Evolutionary conservation across 169 alveolate genomes (phyloP).

Genomic region (Plasmodium inui): DNA sequence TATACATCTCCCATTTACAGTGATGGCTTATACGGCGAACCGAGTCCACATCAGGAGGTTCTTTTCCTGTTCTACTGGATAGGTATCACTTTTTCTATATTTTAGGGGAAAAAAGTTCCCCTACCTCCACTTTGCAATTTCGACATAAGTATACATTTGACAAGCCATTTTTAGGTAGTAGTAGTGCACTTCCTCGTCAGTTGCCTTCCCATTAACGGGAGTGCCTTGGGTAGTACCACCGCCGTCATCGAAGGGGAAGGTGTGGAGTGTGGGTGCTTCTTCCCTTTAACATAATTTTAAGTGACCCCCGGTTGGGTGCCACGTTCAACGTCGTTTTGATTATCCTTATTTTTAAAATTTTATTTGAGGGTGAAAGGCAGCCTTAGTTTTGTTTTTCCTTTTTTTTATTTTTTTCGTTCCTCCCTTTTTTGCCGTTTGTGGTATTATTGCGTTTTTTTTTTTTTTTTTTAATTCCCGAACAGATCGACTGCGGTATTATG

Average conservation of each 20-base stretch:
- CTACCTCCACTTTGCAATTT: neutral
- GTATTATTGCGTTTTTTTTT: neutral
- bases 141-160: neutral
- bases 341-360: neutral
- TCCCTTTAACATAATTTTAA: neutral
- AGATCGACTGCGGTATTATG: neutral
- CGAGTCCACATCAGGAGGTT: neutral
- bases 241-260: neutral
- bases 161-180: neutral
- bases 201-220: neutral
- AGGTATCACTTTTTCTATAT: neutral
- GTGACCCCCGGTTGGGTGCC: neutral
- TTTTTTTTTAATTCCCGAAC: neutral
- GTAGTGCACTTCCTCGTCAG: neutral
- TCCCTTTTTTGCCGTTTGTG: neutral
- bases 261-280: neutral
- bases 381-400: neutral
- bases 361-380: neutral
- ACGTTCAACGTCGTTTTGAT: neutral
- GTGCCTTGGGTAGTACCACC: neutral
- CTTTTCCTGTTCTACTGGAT: neutral
- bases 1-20: neutral
- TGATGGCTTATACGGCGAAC: neutral
- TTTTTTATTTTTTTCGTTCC: neutral
- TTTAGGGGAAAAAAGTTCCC: neutral